A percentile compares a stretch with the other conserved stretches of the same genome.
These are phyloP conservation scores for Paxillus involutus DNA, from an alignment of 768 basidiomycete genomes.

Conservation along the genomic window DNA sequence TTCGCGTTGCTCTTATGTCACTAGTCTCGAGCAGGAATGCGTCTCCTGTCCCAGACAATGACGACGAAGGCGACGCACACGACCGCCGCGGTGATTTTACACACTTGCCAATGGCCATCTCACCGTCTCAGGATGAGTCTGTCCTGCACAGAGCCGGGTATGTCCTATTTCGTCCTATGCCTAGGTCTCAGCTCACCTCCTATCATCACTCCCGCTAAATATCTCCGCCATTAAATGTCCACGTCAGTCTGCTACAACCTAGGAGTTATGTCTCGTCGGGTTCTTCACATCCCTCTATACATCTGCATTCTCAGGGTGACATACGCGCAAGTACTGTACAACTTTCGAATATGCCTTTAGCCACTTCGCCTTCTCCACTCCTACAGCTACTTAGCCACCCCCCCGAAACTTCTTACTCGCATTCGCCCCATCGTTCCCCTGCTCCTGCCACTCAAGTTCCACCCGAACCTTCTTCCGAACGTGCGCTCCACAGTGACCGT, in stretches of 20 bases:
- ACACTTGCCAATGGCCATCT: conserved; percentile 8
- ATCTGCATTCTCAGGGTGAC: conserved; percentile 55
- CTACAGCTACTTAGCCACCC: background rate
- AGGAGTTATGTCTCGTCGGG: conserved; percentile 41
- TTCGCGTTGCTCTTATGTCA: background rate
- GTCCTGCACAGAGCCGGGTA: conserved; percentile 57
- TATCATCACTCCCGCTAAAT: background rate
- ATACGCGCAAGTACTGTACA: conserved; percentile 70
- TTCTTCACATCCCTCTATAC: conserved; percentile 17
- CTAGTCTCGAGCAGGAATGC: background rate
- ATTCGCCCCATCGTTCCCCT: conserved; percentile 2
- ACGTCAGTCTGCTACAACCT: conserved; percentile 54
- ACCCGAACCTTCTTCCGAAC: conserved; percentile 22
- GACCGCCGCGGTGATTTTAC: conserved; percentile 13
- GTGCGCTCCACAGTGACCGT: conserved; percentile 16
- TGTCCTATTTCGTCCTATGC: conserved; percentile 20
- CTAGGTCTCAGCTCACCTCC: background rate
- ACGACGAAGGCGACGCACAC: background rate
- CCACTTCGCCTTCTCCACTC: background rate
- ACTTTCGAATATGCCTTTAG: conserved; percentile 46
- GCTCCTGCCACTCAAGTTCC: conserved; percentile 15
- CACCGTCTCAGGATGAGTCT: conserved; percentile 36
- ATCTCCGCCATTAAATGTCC: too few species aligned
- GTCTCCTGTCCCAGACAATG: background rate
- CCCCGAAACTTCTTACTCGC: background rate